Evolutionary conservation across 2,329 filamentous ascomycete species (phyloP).

Genomic region (Dothidotthia symphoricarpi): DNA sequence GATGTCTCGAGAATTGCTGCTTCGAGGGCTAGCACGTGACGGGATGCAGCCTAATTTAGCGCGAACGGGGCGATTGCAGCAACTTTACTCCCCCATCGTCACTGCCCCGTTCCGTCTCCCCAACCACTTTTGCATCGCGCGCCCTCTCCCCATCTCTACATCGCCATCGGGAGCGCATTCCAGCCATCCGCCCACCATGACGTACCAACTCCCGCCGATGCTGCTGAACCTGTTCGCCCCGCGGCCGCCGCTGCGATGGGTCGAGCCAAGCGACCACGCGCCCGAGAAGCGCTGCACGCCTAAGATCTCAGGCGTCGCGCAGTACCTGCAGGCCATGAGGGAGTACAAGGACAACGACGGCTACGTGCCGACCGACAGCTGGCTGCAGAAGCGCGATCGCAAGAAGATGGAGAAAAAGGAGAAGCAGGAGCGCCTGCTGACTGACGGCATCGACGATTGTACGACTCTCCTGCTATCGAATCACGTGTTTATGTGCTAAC

Average conservation of each 20-base stretch:
- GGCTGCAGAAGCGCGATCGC: slow-evolving; percentile 83
- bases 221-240: slow-evolving; percentile 92
- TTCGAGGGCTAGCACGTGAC: slow-evolving; percentile 27
- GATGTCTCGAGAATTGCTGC: slow-evolving; percentile 18
- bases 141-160: too few relatives aligned
- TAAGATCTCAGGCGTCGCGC: slow-evolving; percentile 68
- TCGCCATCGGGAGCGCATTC: slow-evolving; percentile 38
- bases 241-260: slow-evolving; percentile 85
- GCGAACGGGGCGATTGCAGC: slow-evolving; percentile 18
- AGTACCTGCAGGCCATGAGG: slow-evolving; percentile 70
- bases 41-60: slow-evolving; percentile 20
- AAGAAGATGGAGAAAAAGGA: slow-evolving; percentile 77
- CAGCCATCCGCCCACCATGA: slow-evolving; percentile 61
- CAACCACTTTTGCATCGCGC: too few relatives aligned
- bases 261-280: slow-evolving; percentile 77
- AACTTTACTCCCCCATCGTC: slow-evolving; percentile 17
- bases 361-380: slow-evolving; percentile 84
- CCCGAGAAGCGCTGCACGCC: slow-evolving; percentile 78
- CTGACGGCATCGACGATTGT: slow-evolving; percentile 67
- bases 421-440: slow-evolving; percentile 61
- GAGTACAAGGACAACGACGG: slow-evolving; percentile 75
- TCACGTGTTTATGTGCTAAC: slow-evolving; percentile 12
- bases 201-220: slow-evolving; percentile 91
- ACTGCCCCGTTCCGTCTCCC: slow-evolving; percentile 12
- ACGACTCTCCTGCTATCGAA: slow-evolving; percentile 23